These are phyloP conservation scores for Nicotiana tomentosiformis DNA, from an alignment of 257 asterid species.

Conservation along the genomic window DNA sequence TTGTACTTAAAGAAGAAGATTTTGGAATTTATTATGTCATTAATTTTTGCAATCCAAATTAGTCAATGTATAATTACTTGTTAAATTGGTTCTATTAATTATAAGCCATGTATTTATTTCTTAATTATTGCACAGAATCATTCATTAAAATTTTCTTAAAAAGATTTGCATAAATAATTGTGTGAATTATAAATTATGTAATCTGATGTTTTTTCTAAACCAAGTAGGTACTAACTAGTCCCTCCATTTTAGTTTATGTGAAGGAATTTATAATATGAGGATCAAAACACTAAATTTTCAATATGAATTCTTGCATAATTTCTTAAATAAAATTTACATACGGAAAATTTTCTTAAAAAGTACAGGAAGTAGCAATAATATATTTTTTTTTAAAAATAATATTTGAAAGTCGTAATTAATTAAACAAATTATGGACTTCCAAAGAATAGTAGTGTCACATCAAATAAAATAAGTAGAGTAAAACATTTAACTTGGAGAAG, in stretches of 20 bases:
- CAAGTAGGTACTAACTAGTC: neutral
- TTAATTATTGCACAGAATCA: neutral
- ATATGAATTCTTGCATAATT: neutral
- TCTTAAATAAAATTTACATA: neutral
- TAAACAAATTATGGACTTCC: neutral
- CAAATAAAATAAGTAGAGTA: no score
- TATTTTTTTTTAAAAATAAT: neutral
- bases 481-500: neutral
- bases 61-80: neutral
- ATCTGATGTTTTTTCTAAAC: no score
- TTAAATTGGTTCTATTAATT: neutral
- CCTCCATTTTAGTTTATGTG: neutral
- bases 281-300: no score
- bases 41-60: neutral
- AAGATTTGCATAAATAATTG: neutral
- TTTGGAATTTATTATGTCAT: no score
- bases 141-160: neutral
- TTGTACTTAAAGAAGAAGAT: no score
- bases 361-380: neutral
- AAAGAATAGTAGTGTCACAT: no score
- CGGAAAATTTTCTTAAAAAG: neutral
- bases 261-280: neutral
- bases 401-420: neutral
- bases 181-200: no score
- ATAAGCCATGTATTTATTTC: neutral